Evolutionary conservation across 257 asterid species (phyloP).

Genomic region (Ilex asprella): DNA sequence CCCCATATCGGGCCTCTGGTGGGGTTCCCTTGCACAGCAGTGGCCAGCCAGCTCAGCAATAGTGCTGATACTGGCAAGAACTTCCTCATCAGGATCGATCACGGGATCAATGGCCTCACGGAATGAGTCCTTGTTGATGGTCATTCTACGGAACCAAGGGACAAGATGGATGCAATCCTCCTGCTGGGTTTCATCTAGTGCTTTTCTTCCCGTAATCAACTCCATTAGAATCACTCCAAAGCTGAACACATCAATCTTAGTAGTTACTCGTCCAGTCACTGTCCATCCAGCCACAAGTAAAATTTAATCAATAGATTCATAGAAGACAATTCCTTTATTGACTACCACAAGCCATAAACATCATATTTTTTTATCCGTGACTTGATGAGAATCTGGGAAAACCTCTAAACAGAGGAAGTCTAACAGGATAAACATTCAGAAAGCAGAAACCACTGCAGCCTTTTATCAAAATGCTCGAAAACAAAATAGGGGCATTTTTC

Average conservation of each 20-base stretch:
- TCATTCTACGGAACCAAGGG: slow-evolving; percentile 74
- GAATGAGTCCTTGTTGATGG: slow-evolving; percentile 44
- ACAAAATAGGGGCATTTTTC: too few species aligned
- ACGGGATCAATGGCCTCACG: slow-evolving; percentile 54
- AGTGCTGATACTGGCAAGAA: slow-evolving; percentile 44
- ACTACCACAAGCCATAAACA: neutral
- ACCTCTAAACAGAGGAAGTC: too few species aligned
- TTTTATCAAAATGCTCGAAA: too few species aligned
- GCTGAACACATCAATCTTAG: slow-evolving; percentile 71
- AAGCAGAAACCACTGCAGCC: too few species aligned
- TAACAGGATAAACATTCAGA: too few species aligned
- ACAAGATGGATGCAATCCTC: slow-evolving; percentile 73
- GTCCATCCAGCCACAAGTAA: slow-evolving; percentile 16
- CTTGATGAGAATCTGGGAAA: too few species aligned
- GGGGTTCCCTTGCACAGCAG: slow-evolving; percentile 71
- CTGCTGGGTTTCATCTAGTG: slow-evolving; percentile 50
- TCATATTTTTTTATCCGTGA: too few species aligned
- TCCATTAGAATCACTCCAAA: slow-evolving; percentile 90
- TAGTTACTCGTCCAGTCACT: slow-evolving; percentile 86
- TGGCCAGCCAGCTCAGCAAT: slow-evolving; percentile 86
- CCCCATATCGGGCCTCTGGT: slow-evolving; percentile 83
- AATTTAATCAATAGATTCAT: neutral
- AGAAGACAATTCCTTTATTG: neutral
- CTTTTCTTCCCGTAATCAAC: slow-evolving; percentile 62
- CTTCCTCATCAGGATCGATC: slow-evolving; percentile 47